Conservation (phyloP, 2,329 filamentous ascomycete species). For the Diplodia intermedia region DNA sequence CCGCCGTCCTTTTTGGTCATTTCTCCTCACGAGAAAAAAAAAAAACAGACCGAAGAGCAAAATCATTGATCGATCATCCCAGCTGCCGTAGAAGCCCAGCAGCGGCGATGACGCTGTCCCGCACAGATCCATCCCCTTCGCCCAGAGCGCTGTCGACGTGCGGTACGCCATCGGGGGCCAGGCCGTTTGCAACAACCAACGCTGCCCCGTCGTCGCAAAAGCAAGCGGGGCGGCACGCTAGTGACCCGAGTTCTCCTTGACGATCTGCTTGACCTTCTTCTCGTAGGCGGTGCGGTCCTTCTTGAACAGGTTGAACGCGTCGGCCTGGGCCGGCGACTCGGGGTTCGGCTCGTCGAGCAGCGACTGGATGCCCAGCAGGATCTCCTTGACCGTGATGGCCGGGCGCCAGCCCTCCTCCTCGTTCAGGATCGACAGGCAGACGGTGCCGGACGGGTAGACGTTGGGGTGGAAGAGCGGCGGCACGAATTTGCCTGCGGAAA, state of each 20-base stretch:
- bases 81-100: not conserved
- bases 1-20: not conserved
- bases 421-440: constrained; percentile 95
- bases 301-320: constrained; percentile 97
- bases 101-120: not conserved
- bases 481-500: constrained; percentile 81
- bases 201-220: not conserved
- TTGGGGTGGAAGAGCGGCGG: constrained; percentile 98
- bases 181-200: not conserved
- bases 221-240: not conserved
- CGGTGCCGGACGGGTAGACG: constrained; percentile 96
- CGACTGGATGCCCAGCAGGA: constrained; percentile 93
- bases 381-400: constrained; percentile 97
- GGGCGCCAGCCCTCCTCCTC: constrained; percentile 99
- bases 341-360: constrained; percentile 96
- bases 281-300: constrained; percentile 88
- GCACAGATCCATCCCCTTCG: not conserved
- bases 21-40: not conserved
- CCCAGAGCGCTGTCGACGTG: not conserved
- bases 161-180: not conserved
- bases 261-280: constrained; percentile 82
- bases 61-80: not conserved
- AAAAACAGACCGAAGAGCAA: not conserved
- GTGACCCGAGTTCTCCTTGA: constrained; percentile 77
- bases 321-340: constrained; percentile 93